Evolutionary conservation across 106 monocot species (phyloP).

Genomic region (Alisma plantagoaquatica): DNA sequence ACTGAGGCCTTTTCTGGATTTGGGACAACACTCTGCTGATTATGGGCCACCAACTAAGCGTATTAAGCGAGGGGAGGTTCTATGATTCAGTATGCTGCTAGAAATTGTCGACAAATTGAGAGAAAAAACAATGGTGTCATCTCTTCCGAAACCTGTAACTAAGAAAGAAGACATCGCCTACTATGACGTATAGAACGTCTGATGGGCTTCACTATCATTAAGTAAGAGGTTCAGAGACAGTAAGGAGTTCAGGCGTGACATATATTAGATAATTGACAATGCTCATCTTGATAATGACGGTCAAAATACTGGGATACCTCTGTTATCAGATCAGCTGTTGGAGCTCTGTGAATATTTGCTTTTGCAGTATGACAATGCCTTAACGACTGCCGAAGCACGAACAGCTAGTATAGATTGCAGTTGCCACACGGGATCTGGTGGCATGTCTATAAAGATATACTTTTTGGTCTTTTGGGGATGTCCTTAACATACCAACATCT

Average conservation of each 20-base stretch:
- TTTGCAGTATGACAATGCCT: slow-evolving; percentile 16
- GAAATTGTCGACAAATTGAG: slow-evolving; percentile 58
- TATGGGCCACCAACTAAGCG: slow-evolving; percentile 58
- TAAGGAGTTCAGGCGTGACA: slow-evolving; percentile 86
- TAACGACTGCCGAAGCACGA: slow-evolving; percentile 64
- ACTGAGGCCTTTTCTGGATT: slow-evolving; percentile 39
- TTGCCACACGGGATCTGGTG: too few species aligned
- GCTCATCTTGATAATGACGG: slow-evolving; percentile 77
- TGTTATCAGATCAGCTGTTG: slow-evolving; percentile 82
- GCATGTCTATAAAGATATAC: too few species aligned
- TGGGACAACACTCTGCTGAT: slow-evolving; percentile 27
- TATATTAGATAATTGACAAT: slow-evolving; percentile 81
- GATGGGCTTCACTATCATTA: slow-evolving; percentile 94
- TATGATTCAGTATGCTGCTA: slow-evolving; percentile 64
- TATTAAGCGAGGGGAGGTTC: slow-evolving; percentile 76
- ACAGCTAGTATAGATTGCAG: slow-evolving; percentile 12
- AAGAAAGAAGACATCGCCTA: slow-evolving; percentile 97
- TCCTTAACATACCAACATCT: too few species aligned
- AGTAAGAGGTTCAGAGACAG: slow-evolving; percentile 61
- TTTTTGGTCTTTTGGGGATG: too few species aligned
- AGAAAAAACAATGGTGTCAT: slow-evolving; percentile 32
- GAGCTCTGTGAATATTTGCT: slow-evolving; percentile 74
- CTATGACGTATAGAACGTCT: slow-evolving; percentile 43
- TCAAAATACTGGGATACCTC: slow-evolving; percentile 74
- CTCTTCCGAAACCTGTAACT: slow-evolving; percentile 71